Evolutionary conservation across 2,329 filamentous ascomycete species (phyloP).

Genomic region (Geoglossum cookeanum): DNA sequence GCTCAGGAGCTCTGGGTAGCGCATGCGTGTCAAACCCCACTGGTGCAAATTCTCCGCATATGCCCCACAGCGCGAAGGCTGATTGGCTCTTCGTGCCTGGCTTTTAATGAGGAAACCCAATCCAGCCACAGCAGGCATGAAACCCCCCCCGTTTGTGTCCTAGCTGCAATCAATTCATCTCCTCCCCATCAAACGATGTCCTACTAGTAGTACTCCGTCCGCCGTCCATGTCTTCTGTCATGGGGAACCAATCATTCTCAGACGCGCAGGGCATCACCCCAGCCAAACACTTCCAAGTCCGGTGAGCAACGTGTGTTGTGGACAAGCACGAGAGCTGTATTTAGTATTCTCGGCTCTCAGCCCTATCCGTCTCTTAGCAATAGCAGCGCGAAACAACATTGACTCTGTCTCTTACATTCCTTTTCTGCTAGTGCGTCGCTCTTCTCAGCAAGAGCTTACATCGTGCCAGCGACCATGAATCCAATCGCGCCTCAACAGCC

Average conservation of each 20-base stretch:
- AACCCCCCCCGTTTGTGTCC: neutral
- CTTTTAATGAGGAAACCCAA: neutral
- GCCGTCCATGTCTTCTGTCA: neutral
- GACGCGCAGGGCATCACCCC: neutral
- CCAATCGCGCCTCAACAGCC: neutral
- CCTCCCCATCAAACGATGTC: no score
- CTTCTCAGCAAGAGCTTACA: neutral
- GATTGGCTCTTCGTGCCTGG: neutral
- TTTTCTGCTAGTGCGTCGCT: neutral
- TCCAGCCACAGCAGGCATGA: neutral
- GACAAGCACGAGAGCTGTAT: neutral
- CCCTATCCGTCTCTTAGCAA: neutral
- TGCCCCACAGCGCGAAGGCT: neutral
- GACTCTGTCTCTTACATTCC: neutral
- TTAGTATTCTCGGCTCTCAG: neutral
- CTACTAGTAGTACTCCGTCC: neutral
- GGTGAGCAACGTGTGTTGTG: neutral
- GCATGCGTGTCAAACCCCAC: neutral
- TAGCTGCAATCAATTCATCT: no score
- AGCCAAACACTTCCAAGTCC: neutral
- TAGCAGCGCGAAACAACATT: neutral
- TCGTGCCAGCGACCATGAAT: neutral
- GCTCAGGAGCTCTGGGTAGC: no score
- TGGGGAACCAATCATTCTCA: neutral
- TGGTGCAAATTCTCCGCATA: neutral